phyloP scores from a whole-genome alignment of 805 yeast genomes.

The Spathaspora hagerdaliae region DNA sequence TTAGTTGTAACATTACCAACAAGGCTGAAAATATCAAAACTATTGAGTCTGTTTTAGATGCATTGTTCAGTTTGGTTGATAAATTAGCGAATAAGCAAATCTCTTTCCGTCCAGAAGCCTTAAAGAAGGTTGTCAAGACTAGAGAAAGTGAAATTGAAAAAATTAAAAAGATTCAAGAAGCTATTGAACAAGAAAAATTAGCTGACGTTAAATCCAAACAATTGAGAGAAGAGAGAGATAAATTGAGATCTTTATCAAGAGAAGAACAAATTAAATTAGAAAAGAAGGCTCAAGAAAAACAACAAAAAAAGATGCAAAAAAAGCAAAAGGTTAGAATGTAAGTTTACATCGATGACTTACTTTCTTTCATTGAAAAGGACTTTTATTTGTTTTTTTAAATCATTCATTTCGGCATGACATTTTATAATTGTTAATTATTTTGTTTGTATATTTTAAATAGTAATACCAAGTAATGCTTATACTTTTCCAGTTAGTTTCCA shows the following conservation, averaged over 20 bases:
- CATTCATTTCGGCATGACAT: neutral
- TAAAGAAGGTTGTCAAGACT: constrained; percentile 69
- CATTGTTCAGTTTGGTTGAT: constrained; percentile 60
- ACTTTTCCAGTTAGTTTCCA: constrained; percentile 54
- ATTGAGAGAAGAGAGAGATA: constrained; percentile 60
- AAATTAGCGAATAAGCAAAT: constrained; percentile 44
- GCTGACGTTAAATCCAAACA: constrained; percentile 70
- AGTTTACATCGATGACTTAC: neutral
- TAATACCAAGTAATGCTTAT: constrained; percentile 8
- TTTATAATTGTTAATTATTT: neutral
- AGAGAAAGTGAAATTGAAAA: constrained; percentile 74
- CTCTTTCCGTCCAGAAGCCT: constrained; percentile 68
- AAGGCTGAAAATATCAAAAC: constrained; percentile 47
- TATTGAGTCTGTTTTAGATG: constrained; percentile 46
- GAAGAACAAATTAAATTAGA: constrained; percentile 78
- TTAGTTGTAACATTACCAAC: constrained; percentile 52
- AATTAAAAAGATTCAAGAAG: constrained; percentile 66
- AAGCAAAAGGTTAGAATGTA: constrained; percentile 48
- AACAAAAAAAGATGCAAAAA: constrained; percentile 67
- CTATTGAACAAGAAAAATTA: constrained; percentile 59
- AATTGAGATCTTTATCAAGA: constrained; percentile 53
- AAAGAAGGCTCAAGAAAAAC: constrained; percentile 76
- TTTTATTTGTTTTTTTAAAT: neutral
- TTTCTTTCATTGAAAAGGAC: neutral
- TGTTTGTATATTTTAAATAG: neutral